A percentile compares a stretch with the other conserved stretches of the same genome.
Evolutionary conservation across 148 eudicot genomes (phyloP).

Genomic region (Camellia japonica): DNA sequence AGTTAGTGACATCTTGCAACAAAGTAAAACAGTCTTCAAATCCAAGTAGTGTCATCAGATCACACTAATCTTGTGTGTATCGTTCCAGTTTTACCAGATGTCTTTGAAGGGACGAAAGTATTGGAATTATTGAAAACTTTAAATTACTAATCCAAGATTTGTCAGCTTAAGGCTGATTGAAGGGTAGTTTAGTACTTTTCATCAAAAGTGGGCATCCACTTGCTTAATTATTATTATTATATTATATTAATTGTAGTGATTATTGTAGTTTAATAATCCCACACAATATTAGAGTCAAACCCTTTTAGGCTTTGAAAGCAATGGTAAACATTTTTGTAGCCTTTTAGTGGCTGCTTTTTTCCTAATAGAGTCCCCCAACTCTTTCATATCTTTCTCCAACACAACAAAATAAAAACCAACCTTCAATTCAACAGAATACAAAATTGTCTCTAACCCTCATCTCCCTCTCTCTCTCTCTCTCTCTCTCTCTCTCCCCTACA

Average conservation of each 20-base stretch:
- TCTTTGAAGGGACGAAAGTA: too few relatives aligned
- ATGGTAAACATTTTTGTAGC: background rate
- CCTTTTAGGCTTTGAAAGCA: background rate
- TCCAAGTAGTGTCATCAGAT: background rate
- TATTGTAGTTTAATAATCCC: slow-evolving; percentile 8
- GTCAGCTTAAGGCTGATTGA: background rate
- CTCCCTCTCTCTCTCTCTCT: slow-evolving; percentile 10
- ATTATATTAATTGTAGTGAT: background rate
- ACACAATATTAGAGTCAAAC: slow-evolving; percentile 1
- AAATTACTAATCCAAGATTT: background rate
- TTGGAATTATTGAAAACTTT: background rate
- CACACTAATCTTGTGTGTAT: too few relatives aligned
- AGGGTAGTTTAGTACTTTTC: background rate
- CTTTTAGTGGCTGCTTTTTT: background rate
- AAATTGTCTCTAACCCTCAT: background rate
- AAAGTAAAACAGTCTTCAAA: background rate
- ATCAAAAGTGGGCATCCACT: background rate
- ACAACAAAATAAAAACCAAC: background rate
- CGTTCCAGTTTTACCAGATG: too few relatives aligned
- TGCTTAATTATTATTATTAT: background rate
- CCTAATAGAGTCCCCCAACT: background rate
- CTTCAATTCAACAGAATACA: slow-evolving; percentile 9
- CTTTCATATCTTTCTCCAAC: slow-evolving; percentile 10
- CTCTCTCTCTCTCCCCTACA: background rate
- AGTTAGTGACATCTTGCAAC: background rate